Evolutionary conservation across 768 basidiomycete species (phyloP), one percentile per base, ranked within the genome.

Genomic region (Boletus sensibilis): DNA sequence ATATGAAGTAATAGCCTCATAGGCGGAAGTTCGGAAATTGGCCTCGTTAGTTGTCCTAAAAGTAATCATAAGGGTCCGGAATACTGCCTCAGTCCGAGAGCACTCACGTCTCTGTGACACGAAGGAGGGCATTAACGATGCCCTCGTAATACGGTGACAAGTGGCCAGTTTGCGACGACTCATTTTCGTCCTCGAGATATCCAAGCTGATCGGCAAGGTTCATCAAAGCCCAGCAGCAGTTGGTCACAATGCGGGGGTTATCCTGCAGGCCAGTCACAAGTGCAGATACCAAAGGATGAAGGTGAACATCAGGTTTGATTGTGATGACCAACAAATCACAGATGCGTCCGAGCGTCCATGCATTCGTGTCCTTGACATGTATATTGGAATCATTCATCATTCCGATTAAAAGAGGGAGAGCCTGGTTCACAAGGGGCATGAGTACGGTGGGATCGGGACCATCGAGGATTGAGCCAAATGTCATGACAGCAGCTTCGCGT

Each of bases 401-500:
- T 63, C 87, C 86, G 68, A 98, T 94, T 46, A 99, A 81, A 39
- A 95, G 86, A 6, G 93, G 93, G 13, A 99, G 80, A 1, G 97
- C 97, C 71, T 98, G 94, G 60, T 90, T 84, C 60, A 97, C 94
- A 42, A 99, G 86, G 34, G 94, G 93, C 21, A 86, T 88, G 49
- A 99, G 84, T 27, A 94, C 87, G 34, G 76, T 72, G 12, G 94
- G 90, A 67, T 98, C 94, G 4, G 97, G 97, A 2, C 97, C 97
- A 60, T 98, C 96, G 31, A 98, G 83, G 65, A 99, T 98, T 0
- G 93, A 95, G 42, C 96, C 96, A 65, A 98, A 99, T 20, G 95
- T 87, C 95, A 98, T 99, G 53, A 98, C 87, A 6, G 95, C 96
- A 0, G 97, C 97, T 71, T 99, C 97, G 40, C 97, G 92, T 53